phyloP scores from a whole-genome alignment of 2,329 filamentous ascomycete genomes.

The Neopestalotiopsis sp. region DNA sequence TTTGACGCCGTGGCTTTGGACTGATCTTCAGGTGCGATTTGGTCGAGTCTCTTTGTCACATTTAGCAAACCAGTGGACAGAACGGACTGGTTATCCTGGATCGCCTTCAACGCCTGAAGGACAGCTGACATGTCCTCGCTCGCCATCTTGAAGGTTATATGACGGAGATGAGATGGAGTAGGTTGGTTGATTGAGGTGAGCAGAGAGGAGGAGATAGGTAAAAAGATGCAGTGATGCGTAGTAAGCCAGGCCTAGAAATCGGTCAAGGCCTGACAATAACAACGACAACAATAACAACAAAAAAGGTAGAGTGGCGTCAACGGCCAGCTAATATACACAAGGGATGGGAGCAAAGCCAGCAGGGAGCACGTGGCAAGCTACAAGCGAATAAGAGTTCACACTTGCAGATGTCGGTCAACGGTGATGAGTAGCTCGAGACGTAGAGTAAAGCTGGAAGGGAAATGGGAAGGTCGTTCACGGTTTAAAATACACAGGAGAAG shows the following conservation, averaged over 20 bases:
- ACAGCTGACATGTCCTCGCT: slow-evolving; percentile 34
- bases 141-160: slow-evolving; percentile 27
- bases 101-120: slow-evolving; percentile 33
- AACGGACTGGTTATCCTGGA: slow-evolving; percentile 36
- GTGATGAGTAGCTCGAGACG: not conserved
- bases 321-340: not conserved
- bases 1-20: not conserved
- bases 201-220: not conserved
- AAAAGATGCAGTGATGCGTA: not conserved
- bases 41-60: slow-evolving; percentile 36
- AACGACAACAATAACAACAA: not conserved
- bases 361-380: slow-evolving; percentile 1
- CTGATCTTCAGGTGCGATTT: slow-evolving; percentile 7
- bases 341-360: slow-evolving; percentile 4
- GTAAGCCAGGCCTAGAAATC: not conserved
- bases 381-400: slow-evolving; percentile 16
- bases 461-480: not conserved
- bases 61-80: slow-evolving; percentile 34
- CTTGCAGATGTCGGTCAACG: slow-evolving; percentile 13
- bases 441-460: not conserved
- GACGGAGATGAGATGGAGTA: not conserved
- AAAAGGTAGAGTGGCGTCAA: slow-evolving; percentile 5
- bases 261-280: not conserved
- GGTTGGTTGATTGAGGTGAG: no score
- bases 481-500: slow-evolving; percentile 6